Evolutionary conservation across 331 rosid genomes (phyloP).

Genomic region (Ulmus americana): DNA sequence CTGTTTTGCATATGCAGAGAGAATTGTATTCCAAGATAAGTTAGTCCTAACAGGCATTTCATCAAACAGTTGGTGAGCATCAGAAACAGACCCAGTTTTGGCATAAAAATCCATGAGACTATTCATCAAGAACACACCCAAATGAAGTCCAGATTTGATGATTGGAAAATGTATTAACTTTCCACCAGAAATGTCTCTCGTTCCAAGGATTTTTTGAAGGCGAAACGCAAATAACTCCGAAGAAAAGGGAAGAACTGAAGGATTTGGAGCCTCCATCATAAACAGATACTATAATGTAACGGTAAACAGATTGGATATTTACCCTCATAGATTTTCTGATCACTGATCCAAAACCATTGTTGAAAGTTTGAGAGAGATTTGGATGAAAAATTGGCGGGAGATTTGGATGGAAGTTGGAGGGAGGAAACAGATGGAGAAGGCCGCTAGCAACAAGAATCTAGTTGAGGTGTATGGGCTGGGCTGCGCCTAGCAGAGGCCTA

Average conservation of each 20-base stretch:
- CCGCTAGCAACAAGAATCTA: no score
- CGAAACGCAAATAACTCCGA: conserved; percentile 37
- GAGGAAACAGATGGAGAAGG: background rate
- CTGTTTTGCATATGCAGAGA: conserved; percentile 55
- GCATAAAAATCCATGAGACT: conserved; percentile 56
- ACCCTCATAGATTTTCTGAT: background rate
- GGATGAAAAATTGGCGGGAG: conserved; percentile 7
- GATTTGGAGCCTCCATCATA: conserved; percentile 33
- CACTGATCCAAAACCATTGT: background rate
- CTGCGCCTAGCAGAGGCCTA: no score
- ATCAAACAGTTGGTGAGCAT: conserved; percentile 51
- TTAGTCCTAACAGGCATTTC: conserved; percentile 57
- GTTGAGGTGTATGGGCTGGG: no score
- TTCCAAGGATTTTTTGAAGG: conserved; percentile 56
- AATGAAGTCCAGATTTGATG: conserved; percentile 56
- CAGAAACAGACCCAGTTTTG: conserved; percentile 33
- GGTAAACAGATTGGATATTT: no score
- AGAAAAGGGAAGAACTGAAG: conserved; percentile 16
- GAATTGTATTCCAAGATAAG: conserved; percentile 66
- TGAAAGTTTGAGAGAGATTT: background rate
- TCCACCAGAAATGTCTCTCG: conserved; percentile 39
- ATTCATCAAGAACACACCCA: conserved; percentile 53
- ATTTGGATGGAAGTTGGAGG: background rate
- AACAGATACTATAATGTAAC: conserved; percentile 3
- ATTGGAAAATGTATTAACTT: conserved; percentile 52